These are phyloP conservation scores for Posidonia australis DNA, from an alignment of 106 monocot genomes.

Conservation along the genomic window DNA sequence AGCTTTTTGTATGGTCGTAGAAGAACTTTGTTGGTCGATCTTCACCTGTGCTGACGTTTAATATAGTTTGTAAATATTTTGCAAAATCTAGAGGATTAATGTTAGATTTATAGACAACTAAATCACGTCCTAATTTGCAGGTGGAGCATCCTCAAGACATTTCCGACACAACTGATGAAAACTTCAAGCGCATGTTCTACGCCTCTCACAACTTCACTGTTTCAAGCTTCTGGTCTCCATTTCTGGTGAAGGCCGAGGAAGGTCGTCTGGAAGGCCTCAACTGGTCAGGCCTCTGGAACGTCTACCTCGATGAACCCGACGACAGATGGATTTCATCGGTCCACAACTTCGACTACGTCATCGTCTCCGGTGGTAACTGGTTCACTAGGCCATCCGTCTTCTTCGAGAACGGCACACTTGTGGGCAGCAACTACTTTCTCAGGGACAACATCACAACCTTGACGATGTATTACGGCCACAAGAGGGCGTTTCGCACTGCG, in stretches of 20 bases:
- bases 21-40: no score
- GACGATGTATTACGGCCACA: constrained; percentile 20
- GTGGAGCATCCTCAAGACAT: constrained; percentile 34
- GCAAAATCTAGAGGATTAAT: no score
- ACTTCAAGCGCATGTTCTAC: constrained; percentile 33
- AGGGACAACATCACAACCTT: constrained; percentile 11
- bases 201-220: constrained; percentile 32
- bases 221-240: constrained; percentile 48
- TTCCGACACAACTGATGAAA: constrained; percentile 10
- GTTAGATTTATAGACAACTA: not conserved
- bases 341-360: constrained; percentile 19
- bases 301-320: constrained; percentile 38
- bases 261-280: not conserved
- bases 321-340: constrained; percentile 16
- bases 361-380: constrained; percentile 51
- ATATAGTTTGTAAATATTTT: no score
- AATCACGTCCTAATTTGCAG: constrained; percentile 1
- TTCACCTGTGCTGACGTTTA: no score
- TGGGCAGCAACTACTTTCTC: constrained; percentile 33
- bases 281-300: constrained; percentile 17
- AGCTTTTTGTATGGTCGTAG: no score
- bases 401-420: constrained; percentile 11
- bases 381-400: constrained; percentile 39
- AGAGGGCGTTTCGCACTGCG: constrained; percentile 29
- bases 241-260: constrained; percentile 24